Evolutionary conservation across 768 basidiomycete species (phyloP).

Genomic region (Kwoniella dejecticola): DNA sequence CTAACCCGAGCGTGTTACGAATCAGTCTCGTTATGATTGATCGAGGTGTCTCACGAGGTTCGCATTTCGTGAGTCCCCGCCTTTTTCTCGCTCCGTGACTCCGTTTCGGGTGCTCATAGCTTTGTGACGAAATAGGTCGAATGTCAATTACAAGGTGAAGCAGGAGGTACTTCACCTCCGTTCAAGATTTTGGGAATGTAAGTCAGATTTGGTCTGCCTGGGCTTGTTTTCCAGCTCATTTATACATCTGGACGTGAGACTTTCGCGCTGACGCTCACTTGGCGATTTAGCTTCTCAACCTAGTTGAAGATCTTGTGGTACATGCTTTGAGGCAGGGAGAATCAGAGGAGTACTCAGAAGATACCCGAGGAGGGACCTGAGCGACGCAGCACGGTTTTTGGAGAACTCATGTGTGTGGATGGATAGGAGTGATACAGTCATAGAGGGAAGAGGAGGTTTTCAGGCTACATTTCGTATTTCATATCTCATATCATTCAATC

Average conservation of each 20-base stretch:
- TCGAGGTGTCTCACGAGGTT: slow-evolving; percentile 76
- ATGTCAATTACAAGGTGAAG: slow-evolving; percentile 83
- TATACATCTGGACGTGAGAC: no score
- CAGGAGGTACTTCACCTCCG: slow-evolving; percentile 72
- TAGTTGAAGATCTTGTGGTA: not conserved
- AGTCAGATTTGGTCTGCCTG: no score
- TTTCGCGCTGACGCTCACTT: no score
- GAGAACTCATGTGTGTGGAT: no score
- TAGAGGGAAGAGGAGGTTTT: no score
- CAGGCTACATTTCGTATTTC: no score
- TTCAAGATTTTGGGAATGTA: slow-evolving; percentile 95
- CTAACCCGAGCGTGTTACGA: no score
- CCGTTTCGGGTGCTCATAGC: not conserved
- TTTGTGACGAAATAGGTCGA: slow-evolving; percentile 60
- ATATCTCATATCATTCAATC: no score
- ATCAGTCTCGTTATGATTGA: slow-evolving; percentile 81
- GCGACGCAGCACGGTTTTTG: no score
- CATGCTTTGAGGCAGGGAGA: not conserved
- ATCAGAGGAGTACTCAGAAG: not conserved
- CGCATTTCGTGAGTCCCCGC: slow-evolving; percentile 66
- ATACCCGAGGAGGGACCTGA: no score
- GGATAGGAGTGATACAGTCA: no score
- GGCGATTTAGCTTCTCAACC: slow-evolving; percentile 9
- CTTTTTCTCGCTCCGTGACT: not conserved
- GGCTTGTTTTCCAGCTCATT: no score